Percentiles rank a stretch among this genome's conserved stretches.
These are phyloP conservation scores for Deakozyma indianensis DNA, from an alignment of 805 yeast genomes.

Conservation along the genomic window DNA sequence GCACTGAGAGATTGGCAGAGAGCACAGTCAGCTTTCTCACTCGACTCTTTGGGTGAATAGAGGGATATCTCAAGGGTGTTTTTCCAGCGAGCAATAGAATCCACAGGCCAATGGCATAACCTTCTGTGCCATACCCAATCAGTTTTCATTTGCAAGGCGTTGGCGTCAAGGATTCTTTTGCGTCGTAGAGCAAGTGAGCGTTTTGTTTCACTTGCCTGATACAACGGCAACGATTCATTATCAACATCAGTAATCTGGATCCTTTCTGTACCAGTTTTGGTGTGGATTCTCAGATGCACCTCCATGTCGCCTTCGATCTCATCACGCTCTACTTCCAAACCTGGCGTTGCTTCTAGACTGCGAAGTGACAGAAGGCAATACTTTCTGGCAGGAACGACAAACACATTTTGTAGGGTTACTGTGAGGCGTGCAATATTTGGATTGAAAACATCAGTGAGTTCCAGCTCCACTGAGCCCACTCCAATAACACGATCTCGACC, in stretches of 20 bases:
- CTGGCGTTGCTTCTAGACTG: conserved; percentile 18
- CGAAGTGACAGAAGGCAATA: conserved; percentile 10
- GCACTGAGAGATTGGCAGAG: too few species aligned
- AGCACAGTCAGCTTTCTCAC: too few species aligned
- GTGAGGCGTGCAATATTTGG: not conserved
- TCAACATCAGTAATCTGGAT: too few species aligned
- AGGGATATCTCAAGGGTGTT: not conserved
- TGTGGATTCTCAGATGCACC: too few species aligned
- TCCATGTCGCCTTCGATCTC: too few species aligned
- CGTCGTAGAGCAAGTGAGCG: not conserved
- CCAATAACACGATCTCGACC: not conserved
- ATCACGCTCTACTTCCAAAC: not conserved
- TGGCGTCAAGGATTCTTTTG: not conserved
- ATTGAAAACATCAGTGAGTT: not conserved
- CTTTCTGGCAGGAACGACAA: not conserved
- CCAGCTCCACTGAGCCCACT: not conserved
- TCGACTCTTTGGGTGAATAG: too few species aligned
- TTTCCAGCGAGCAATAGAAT: not conserved
- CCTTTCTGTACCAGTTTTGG: too few species aligned
- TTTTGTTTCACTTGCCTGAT: not conserved
- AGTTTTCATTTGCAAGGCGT: not conserved
- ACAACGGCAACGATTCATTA: too few species aligned
- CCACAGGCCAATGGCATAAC: not conserved
- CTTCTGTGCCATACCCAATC: not conserved
- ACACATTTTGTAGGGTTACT: not conserved